These are phyloP conservation scores for Boletales sp. DNA, from an alignment of 768 basidiomycete genomes.

Conservation along the genomic window DNA sequence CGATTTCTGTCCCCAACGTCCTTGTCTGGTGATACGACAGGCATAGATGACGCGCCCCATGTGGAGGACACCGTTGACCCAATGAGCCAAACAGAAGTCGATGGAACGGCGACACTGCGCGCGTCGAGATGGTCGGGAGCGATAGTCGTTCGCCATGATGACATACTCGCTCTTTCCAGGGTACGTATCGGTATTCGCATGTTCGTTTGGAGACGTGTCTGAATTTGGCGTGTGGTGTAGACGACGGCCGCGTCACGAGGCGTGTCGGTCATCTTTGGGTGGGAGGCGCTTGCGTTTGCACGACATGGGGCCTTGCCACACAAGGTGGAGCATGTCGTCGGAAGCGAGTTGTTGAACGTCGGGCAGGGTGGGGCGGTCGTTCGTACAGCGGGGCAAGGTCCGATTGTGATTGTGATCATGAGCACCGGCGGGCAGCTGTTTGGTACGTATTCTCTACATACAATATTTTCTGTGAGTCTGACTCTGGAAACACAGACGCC, in stretches of 20 bases:
- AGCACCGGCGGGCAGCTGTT: constrained; percentile 1
- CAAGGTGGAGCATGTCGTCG: constrained; percentile 1
- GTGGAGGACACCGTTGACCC: not conserved
- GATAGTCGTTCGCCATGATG: not conserved
- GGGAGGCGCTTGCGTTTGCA: not conserved
- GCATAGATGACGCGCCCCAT: not conserved
- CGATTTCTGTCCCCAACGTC: not conserved
- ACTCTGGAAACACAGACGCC: constrained; percentile 5
- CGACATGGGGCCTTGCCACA: not conserved
- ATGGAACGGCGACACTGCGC: too few species aligned
- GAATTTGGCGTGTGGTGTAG: constrained; percentile 3
- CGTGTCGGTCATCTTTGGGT: not conserved
- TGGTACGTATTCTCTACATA: constrained; percentile 5
- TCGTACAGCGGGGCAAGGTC: not conserved
- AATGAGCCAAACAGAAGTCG: too few species aligned
- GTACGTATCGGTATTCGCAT: not conserved
- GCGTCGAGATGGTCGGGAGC: too few species aligned
- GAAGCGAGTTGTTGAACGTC: not conserved
- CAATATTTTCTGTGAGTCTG: not conserved
- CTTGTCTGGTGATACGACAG: not conserved
- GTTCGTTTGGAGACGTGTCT: not conserved
- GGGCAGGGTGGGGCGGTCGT: constrained; percentile 1
- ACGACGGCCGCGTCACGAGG: not conserved
- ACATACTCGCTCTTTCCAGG: not conserved
- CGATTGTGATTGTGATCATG: constrained; percentile 5